Evolutionary conservation across 345 rosid species (phyloP).

Genomic region (Boechera divaricarpa): DNA sequence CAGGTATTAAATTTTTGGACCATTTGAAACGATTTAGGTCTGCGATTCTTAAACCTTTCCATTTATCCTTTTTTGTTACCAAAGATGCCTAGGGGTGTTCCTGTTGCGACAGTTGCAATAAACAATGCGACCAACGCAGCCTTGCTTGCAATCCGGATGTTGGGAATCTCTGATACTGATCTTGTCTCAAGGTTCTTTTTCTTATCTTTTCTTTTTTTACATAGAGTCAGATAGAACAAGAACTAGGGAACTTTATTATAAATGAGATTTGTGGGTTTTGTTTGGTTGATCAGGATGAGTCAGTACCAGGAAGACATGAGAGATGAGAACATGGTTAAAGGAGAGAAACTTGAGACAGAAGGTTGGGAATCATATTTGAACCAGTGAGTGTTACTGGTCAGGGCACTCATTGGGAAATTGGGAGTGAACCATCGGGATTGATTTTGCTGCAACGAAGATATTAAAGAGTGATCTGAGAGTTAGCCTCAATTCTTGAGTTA

Average conservation of each 20-base stretch:
- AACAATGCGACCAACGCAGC: slow-evolving; percentile 91
- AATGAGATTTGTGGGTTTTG: background rate
- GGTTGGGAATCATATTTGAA: slow-evolving; percentile 83
- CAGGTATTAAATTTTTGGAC: slow-evolving; percentile 5
- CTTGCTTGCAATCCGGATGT: slow-evolving; percentile 76
- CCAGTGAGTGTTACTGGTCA: slow-evolving; percentile 42
- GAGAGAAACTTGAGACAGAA: slow-evolving; percentile 65
- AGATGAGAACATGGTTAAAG: slow-evolving; percentile 71
- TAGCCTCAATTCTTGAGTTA: slow-evolving; percentile 30
- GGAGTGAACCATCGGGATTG: background rate
- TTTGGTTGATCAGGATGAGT: slow-evolving; percentile 63
- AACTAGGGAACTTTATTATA: background rate
- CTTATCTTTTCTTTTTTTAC: background rate
- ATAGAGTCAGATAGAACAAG: slow-evolving; percentile 1
- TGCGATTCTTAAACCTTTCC: background rate
- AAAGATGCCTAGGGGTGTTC: slow-evolving; percentile 98
- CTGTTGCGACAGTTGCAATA: slow-evolving; percentile 92
- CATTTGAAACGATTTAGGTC: background rate
- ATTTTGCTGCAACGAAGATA: slow-evolving; percentile 33
- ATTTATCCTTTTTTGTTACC: background rate
- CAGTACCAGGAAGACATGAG: slow-evolving; percentile 88
- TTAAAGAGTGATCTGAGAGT: slow-evolving; percentile 16
- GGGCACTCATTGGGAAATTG: background rate
- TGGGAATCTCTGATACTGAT: slow-evolving; percentile 75
- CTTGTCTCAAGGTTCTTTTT: slow-evolving; percentile 54